Conservation (phyloP, 352 stramenopile genomes). For the Blastocystis sp. region DNA sequence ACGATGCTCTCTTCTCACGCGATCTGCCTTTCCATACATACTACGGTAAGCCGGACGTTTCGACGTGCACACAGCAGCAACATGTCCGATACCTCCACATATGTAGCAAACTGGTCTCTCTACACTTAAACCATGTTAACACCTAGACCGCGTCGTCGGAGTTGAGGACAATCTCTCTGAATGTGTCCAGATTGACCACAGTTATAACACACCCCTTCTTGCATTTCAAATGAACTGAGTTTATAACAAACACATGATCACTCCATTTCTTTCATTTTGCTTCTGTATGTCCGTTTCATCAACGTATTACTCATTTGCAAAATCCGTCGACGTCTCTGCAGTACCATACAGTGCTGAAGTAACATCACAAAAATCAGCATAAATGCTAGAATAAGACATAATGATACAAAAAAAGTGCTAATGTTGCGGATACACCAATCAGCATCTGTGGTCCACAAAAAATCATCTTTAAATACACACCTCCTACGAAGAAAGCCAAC, state of each 20-base stretch:
- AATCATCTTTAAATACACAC: not conserved
- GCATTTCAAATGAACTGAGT: not conserved
- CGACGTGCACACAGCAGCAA: conserved; percentile 33
- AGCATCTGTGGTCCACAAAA: not conserved
- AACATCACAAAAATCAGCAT: not conserved
- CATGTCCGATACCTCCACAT: conserved; percentile 32
- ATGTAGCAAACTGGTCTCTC: conserved; percentile 17
- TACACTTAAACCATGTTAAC: not conserved
- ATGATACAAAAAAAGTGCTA: not conserved
- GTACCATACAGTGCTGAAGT: not conserved
- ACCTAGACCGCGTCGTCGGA: not conserved
- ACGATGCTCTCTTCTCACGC: not conserved
- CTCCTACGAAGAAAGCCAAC: not conserved
- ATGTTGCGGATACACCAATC: not conserved
- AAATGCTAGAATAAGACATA: not conserved
- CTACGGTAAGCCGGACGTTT: not conserved
- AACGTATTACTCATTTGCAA: not conserved
- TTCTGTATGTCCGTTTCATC: not conserved
- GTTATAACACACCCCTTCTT: not conserved
- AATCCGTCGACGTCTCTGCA: not conserved
- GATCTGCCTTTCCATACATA: not conserved
- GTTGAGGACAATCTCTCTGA: not conserved
- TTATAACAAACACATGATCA: not conserved
- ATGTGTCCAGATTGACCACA: not conserved
- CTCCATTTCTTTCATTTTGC: not conserved